Conservation (phyloP, 805 yeast species). For the Kuraishia floccosa region DNA sequence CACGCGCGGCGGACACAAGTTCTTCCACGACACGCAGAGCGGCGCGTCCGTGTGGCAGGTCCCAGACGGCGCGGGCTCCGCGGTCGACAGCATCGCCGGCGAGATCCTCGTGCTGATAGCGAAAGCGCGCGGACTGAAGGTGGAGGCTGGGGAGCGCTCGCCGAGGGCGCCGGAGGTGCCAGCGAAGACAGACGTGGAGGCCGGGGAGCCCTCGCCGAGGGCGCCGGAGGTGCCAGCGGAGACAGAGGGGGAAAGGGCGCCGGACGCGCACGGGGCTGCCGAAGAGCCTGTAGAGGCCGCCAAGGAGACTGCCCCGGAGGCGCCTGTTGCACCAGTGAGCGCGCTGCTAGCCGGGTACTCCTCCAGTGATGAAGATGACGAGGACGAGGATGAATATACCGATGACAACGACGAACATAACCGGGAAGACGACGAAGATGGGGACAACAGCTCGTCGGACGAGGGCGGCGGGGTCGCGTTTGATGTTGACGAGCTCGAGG, state of each 20-base stretch:
- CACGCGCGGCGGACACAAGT: conserved; percentile 12
- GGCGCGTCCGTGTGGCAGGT: conserved; percentile 13
- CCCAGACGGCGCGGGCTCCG: neutral
- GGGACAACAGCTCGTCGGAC: neutral
- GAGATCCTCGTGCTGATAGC: conserved; percentile 4
- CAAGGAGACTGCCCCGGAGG: neutral
- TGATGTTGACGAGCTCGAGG: neutral
- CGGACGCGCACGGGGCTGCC: neutral
- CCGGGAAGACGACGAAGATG: neutral
- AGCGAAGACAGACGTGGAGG: conserved; percentile 1
- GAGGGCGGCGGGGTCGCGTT: conserved; percentile 1
- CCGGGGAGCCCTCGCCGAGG: neutral
- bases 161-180: neutral
- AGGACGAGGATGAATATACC: conserved; percentile 9
- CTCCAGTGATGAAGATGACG: conserved; percentile 12
- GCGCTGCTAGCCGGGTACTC: neutral
- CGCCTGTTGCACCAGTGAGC: no score
- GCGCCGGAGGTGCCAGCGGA: conserved; percentile 2
- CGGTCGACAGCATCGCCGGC: conserved; percentile 4
- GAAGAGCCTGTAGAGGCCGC: neutral
- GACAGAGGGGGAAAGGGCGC: neutral
- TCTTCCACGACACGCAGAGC: conserved; percentile 8
- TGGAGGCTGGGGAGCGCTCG: conserved; percentile 1
- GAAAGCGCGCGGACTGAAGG: conserved; percentile 4
- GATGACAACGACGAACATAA: neutral